phyloP scores from a whole-genome alignment of 257 asterid genomes.

The Phtheirospermum japonicum region DNA sequence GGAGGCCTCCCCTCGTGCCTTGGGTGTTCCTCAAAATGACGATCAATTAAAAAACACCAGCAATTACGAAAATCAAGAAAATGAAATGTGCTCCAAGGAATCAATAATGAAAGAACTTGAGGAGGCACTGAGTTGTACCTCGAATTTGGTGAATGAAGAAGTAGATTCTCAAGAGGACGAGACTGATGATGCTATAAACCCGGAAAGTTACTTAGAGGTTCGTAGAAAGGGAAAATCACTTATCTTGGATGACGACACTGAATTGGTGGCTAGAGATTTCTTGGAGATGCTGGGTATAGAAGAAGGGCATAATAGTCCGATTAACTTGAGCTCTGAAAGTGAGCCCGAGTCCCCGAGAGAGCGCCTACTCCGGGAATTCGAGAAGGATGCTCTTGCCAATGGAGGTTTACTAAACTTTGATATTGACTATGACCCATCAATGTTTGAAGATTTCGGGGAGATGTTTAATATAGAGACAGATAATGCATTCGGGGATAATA shows the following conservation, averaged over 20 bases:
- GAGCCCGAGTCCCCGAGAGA: constrained; percentile 97
- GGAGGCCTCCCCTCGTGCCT: constrained; percentile 21
- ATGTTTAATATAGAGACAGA: constrained; percentile 42
- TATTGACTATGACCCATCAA: constrained; percentile 36
- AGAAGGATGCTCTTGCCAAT: constrained; percentile 69
- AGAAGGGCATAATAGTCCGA: constrained; percentile 64
- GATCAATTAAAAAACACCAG: constrained; percentile 23
- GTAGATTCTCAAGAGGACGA: constrained; percentile 55
- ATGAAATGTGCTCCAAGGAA: constrained; percentile 41
- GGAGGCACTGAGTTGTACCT: constrained; percentile 47
- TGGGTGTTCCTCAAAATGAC: constrained; percentile 19
- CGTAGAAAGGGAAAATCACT: constrained; percentile 47
- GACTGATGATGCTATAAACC: constrained; percentile 36
- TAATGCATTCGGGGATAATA: constrained; percentile 26
- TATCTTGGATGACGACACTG: constrained; percentile 56
- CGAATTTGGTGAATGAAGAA: constrained; percentile 52
- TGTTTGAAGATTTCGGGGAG: constrained; percentile 32
- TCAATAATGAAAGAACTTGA: constrained; percentile 62
- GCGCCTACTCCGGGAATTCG: constrained; percentile 76
- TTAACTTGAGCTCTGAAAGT: constrained; percentile 74
- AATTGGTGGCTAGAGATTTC: constrained; percentile 73
- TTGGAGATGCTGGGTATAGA: constrained; percentile 78
- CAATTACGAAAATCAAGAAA: constrained; percentile 29
- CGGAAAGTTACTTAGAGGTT: constrained; percentile 36
- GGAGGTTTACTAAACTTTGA: constrained; percentile 68